Conservation (phyloP, 2,329 filamentous ascomycete genomes). For the Triangularia verruculosa region DNA sequence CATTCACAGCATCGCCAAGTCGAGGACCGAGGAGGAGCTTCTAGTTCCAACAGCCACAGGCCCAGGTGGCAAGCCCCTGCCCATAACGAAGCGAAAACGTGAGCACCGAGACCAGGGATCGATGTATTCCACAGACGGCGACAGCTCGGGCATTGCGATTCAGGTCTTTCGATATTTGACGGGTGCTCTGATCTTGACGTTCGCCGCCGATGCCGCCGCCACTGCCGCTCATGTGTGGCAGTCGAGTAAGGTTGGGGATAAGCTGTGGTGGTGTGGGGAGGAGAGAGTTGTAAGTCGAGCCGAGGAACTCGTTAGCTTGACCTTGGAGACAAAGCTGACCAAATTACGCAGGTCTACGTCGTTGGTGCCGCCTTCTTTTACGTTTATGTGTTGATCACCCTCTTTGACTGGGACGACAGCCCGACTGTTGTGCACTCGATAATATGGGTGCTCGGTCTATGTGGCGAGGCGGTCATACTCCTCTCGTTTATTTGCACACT, state of each 20-base stretch:
- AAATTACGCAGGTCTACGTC: slow-evolving; percentile 68
- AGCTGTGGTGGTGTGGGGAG: slow-evolving; percentile 80
- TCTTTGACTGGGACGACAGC: slow-evolving; percentile 78
- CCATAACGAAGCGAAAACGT: slow-evolving; percentile 55
- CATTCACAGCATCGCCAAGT: slow-evolving; percentile 51
- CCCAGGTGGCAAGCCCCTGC: slow-evolving; percentile 86
- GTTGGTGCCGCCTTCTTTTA: slow-evolving; percentile 84
- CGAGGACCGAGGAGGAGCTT: slow-evolving; percentile 48
- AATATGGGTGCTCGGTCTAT: slow-evolving; percentile 72
- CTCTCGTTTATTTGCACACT: slow-evolving; percentile 67
- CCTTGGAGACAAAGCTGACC: slow-evolving; percentile 15
- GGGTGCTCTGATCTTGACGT: slow-evolving; percentile 67
- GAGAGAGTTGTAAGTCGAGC: slow-evolving; percentile 31
- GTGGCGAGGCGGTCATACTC: slow-evolving; percentile 71
- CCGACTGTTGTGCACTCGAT: slow-evolving; percentile 77
- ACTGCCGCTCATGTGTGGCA: slow-evolving; percentile 72
- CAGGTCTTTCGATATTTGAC: slow-evolving; percentile 74
- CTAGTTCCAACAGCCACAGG: slow-evolving; percentile 57
- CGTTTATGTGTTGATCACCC: slow-evolving; percentile 77
- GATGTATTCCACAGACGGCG: slow-evolving; percentile 38
- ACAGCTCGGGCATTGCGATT: slow-evolving; percentile 68
- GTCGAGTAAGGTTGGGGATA: slow-evolving; percentile 50
- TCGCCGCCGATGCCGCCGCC: slow-evolving; percentile 70
- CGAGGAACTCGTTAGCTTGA: neutral
- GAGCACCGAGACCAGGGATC: slow-evolving; percentile 18